Conservation (phyloP, 495 filamentous ascomycete species). For the Cudoniella acicularis region DNA sequence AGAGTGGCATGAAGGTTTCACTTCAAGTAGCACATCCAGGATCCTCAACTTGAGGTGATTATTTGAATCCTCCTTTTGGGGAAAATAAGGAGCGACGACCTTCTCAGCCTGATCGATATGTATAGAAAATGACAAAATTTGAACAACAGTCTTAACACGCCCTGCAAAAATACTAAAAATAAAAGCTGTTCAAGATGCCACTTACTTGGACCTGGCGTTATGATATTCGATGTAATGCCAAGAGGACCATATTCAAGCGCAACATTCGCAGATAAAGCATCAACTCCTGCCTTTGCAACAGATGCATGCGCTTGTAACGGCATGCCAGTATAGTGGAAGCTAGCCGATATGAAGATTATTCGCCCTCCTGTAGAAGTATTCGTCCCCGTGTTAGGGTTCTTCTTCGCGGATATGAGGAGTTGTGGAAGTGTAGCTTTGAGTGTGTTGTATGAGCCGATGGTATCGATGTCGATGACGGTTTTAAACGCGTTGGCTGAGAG, state of each 20-base stretch:
- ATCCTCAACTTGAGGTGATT: too few species aligned
- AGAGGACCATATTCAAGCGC: constrained; percentile 85
- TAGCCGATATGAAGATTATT: constrained; percentile 84
- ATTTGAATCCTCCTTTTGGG: too few species aligned
- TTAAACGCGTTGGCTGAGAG: constrained; percentile 89
- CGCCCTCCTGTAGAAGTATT: constrained; percentile 65
- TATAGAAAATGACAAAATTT: too few species aligned
- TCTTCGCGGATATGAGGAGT: constrained; percentile 65
- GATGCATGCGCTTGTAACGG: constrained; percentile 83
- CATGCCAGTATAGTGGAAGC: constrained; percentile 80
- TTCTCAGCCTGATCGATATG: too few species aligned
- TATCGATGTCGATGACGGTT: constrained; percentile 93
- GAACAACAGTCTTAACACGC: too few species aligned
- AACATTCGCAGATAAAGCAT: constrained; percentile 69
- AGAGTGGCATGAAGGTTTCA: too few species aligned
- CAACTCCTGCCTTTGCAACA: constrained; percentile 88
- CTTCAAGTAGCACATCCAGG: too few species aligned
- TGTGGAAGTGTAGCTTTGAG: constrained; percentile 85
- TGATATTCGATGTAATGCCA: constrained; percentile 85
- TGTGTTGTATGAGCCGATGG: constrained; percentile 89
- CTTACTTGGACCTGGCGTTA: constrained; percentile 73
- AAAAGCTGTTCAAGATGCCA: background rate
- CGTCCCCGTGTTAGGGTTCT: constrained; percentile 46
- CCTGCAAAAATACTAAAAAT: too few species aligned
- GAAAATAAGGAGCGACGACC: too few species aligned